Conservation (phyloP, 2,329 filamentous ascomycete genomes). For the Alternaria sp. region DNA sequence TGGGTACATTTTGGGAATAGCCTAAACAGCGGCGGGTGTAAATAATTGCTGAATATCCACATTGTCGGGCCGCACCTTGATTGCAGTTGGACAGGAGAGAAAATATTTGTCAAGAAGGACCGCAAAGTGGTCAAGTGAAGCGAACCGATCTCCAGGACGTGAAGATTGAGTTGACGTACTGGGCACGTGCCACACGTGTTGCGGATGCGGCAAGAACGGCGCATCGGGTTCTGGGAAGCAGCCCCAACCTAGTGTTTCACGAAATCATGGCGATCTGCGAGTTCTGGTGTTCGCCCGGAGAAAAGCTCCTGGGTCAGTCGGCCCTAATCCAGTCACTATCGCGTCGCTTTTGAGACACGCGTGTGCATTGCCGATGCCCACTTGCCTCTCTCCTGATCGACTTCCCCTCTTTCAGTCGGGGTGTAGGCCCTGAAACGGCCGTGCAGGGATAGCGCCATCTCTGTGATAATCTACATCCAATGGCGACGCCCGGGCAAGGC, state of each 20-base stretch:
- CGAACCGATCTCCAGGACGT: not conserved
- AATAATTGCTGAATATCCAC: conserved; percentile 1
- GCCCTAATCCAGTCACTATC: not conserved
- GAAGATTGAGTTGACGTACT: not conserved
- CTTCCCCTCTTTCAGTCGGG: conserved; percentile 12
- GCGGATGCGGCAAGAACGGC: conserved; percentile 11
- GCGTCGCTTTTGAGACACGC: not conserved
- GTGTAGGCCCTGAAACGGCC: conserved; percentile 10
- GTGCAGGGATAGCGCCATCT: conserved; percentile 12
- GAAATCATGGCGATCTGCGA: conserved; percentile 1
- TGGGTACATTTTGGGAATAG: not conserved
- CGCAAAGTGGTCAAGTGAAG: not conserved
- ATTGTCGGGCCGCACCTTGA: not conserved
- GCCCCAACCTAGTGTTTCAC: conserved; percentile 1
- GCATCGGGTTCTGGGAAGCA: conserved; percentile 6
- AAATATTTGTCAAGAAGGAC: not conserved
- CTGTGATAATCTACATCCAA: not conserved
- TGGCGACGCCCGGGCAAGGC: not conserved
- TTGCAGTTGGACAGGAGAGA: not conserved
- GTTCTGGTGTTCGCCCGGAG: not conserved
- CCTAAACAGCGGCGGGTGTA: conserved; percentile 1
- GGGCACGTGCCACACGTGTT: conserved; percentile 6
- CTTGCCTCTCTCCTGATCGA: conserved; percentile 7
- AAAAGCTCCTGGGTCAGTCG: not conserved
- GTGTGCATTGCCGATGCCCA: not conserved